Conservation (phyloP, 495 filamentous ascomycete genomes). For the Aspergillus sclerotioniger region DNA sequence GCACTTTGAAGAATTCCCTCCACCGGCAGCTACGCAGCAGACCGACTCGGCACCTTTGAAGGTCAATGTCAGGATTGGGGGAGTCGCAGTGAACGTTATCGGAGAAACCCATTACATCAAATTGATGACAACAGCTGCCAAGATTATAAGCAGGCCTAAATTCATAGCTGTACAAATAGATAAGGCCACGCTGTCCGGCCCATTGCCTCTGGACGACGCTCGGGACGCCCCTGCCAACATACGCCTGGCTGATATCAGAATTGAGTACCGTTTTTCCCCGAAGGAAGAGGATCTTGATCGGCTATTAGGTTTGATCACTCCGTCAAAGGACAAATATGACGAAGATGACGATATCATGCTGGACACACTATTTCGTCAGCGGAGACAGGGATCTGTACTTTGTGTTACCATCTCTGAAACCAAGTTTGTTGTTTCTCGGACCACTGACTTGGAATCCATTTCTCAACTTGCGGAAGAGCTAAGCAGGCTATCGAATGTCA, state of each 20-base stretch:
- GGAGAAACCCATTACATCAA: constrained; percentile 75
- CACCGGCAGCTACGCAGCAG: constrained; percentile 14
- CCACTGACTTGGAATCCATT: constrained; percentile 61
- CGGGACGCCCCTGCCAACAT: constrained; percentile 51
- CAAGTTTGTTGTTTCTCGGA: constrained; percentile 53
- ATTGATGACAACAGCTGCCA: constrained; percentile 74
- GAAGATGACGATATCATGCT: constrained; percentile 92
- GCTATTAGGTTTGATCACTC: constrained; percentile 81
- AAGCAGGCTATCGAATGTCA: constrained; percentile 75
- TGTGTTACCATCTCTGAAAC: constrained; percentile 63
- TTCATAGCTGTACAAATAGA: constrained; percentile 70
- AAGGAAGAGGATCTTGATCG: constrained; percentile 77
- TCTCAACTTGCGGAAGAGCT: constrained; percentile 74
- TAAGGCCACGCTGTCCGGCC: constrained; percentile 70
- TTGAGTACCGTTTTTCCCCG: constrained; percentile 73
- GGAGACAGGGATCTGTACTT: constrained; percentile 83
- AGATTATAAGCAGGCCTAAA: constrained; percentile 69
- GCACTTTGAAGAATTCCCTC: constrained; percentile 58
- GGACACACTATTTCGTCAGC: constrained; percentile 85
- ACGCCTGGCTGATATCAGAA: constrained; percentile 59
- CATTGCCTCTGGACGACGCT: constrained; percentile 48
- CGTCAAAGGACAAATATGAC: constrained; percentile 89
- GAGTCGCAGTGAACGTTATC: constrained; percentile 66
- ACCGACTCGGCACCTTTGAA: constrained; percentile 55
- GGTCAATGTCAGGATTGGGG: constrained; percentile 72